phyloP scores from a whole-genome alignment of 768 basidiomycete species.

The Amanita brunnescens region DNA sequence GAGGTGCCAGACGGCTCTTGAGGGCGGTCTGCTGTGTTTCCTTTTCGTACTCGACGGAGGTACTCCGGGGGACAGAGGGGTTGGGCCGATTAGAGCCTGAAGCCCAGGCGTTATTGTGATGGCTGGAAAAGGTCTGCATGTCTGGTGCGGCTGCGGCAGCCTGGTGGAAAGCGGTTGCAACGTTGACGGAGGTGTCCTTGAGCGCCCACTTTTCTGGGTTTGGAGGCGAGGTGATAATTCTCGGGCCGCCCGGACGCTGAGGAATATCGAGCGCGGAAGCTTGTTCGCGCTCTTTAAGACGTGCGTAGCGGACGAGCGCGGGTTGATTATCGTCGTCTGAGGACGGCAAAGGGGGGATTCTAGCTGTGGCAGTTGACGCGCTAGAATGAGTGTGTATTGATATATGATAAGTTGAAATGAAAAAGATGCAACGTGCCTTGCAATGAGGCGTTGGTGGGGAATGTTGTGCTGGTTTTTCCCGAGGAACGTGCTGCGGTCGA shows the following conservation, averaged over 20 bases:
- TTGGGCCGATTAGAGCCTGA: constrained; percentile 45
- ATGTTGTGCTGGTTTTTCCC: constrained; percentile 38
- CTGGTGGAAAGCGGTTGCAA: constrained; percentile 72
- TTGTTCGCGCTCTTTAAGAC: constrained; percentile 34
- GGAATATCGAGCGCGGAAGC: constrained; percentile 12
- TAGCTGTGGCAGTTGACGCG: constrained; percentile 47
- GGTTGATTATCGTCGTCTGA: constrained; percentile 29
- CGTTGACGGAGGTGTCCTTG: constrained; percentile 81
- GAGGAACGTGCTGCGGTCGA: constrained; percentile 73
- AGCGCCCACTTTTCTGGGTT: constrained; percentile 65
- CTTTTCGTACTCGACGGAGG: constrained; percentile 75
- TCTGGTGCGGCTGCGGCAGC: constrained; percentile 37
- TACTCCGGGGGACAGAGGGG: constrained; percentile 52
- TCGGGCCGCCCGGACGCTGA: constrained; percentile 28
- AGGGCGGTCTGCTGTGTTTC: constrained; percentile 44
- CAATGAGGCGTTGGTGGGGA: neutral
- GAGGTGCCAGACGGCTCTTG: constrained; percentile 49
- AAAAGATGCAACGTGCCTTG: constrained; percentile 9
- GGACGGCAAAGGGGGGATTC: constrained; percentile 50
- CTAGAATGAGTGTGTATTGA: constrained; percentile 13
- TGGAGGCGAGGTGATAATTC: constrained; percentile 36
- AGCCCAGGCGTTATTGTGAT: constrained; percentile 61
- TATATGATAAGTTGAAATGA: constrained; percentile 11
- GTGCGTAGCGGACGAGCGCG: constrained; percentile 34
- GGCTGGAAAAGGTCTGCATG: constrained; percentile 30